A percentile compares a stretch with the other conserved stretches of the same genome.
Evolutionary conservation across 495 filamentous ascomycete genomes (phyloP).

Genomic region (Lepraria neglecta): DNA sequence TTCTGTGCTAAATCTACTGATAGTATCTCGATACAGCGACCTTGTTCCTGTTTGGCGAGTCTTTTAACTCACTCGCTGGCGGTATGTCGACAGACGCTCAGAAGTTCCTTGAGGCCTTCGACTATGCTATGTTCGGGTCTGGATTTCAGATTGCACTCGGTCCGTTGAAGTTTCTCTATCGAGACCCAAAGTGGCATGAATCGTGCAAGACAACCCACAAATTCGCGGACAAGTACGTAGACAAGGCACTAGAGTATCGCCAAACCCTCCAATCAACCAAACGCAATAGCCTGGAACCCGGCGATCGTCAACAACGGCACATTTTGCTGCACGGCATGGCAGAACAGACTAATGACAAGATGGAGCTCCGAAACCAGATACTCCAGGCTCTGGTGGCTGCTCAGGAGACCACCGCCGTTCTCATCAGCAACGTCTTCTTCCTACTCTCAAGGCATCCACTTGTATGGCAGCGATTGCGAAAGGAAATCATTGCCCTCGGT

Average conservation of each 20-base stretch:
- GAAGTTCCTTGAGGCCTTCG: constrained; percentile 40
- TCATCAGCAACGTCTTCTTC: constrained; percentile 25
- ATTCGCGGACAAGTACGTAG: background rate
- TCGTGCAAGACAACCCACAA: background rate
- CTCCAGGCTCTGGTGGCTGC: constrained; percentile 32
- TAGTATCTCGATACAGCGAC: constrained; percentile 46
- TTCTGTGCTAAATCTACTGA: background rate
- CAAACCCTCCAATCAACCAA: background rate
- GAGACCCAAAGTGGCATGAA: background rate
- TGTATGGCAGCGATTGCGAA: constrained; percentile 21
- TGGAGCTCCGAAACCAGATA: constrained; percentile 30
- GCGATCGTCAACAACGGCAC: background rate
- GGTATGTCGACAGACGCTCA: constrained; percentile 6
- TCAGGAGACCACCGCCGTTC: constrained; percentile 30
- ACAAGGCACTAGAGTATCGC: background rate
- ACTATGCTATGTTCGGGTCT: background rate
- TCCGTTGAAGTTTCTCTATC: constrained; percentile 10
- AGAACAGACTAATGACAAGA: constrained; percentile 27
- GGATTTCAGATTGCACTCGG: background rate
- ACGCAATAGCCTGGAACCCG: constrained; percentile 1
- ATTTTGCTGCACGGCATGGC: constrained; percentile 29
- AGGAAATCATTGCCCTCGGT: constrained; percentile 23
- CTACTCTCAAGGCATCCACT: constrained; percentile 22
- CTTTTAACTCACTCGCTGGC: constrained; percentile 34
- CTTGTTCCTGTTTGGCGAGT: constrained; percentile 59